Evolutionary conservation across 2,329 filamentous ascomycete genomes (phyloP).

Genomic region (Ceratocystis variospora): DNA sequence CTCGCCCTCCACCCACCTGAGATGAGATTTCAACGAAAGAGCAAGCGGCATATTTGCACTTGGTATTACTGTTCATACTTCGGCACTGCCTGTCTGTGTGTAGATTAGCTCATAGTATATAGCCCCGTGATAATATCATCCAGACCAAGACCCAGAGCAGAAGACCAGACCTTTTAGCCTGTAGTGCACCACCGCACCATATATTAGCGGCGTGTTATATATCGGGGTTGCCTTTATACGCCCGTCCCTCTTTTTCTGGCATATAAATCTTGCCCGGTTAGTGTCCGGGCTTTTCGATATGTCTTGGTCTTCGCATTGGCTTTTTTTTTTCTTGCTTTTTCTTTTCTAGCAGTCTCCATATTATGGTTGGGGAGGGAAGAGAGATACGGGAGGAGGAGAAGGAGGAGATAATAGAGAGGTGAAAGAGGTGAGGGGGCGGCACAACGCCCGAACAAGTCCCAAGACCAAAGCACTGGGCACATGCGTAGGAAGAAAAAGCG

Average conservation of each 20-base stretch:
- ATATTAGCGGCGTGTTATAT: background rate
- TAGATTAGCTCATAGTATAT: background rate
- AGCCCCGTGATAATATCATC: background rate
- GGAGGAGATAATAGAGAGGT: background rate
- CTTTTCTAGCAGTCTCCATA: background rate
- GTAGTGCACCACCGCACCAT: background rate
- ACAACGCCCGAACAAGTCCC: background rate
- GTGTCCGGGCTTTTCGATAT: background rate
- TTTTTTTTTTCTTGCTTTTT: background rate
- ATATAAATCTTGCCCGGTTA: background rate
- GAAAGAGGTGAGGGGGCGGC: background rate
- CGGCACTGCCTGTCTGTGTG: constrained; percentile 1
- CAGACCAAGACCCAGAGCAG: too few relatives aligned
- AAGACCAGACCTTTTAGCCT: too few relatives aligned
- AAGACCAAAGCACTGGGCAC: background rate
- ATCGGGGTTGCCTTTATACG: background rate
- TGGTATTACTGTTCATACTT: background rate
- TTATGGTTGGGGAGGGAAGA: background rate
- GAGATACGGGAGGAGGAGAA: background rate
- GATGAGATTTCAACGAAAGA: background rate
- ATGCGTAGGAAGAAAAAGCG: background rate
- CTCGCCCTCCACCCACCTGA: background rate
- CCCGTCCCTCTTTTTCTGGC: background rate
- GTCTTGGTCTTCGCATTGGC: too few relatives aligned
- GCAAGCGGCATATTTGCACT: background rate